A percentile compares a stretch with the other conserved stretches of the same genome.
Evolutionary conservation across 2,329 filamentous ascomycete species (phyloP).

Genomic region (Myriosclerotinia duriaeana): DNA sequence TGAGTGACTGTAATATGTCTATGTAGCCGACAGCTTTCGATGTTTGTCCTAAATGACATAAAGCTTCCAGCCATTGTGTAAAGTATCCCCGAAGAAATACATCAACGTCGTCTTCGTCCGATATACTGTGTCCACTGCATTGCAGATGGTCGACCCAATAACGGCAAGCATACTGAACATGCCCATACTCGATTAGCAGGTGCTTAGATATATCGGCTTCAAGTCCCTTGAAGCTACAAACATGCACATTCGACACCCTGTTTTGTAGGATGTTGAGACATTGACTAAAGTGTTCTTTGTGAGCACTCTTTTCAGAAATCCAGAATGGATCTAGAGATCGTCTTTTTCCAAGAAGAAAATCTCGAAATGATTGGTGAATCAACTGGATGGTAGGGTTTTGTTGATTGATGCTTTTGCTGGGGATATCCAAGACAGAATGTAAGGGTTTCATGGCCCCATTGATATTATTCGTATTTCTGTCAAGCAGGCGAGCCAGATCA

Average conservation of each 20-base stretch:
- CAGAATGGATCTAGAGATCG: slow-evolving; percentile 30
- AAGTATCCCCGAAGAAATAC: slow-evolving; percentile 40
- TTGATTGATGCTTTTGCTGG: slow-evolving; percentile 24
- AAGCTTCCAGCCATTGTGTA: slow-evolving; percentile 42
- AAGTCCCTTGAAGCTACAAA: background rate
- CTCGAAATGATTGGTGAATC: slow-evolving; percentile 40
- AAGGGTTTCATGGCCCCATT: background rate
- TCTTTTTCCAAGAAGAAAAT: slow-evolving; percentile 39
- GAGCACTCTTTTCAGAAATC: slow-evolving; percentile 18
- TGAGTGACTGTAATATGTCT: slow-evolving; percentile 2
- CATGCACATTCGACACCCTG: background rate
- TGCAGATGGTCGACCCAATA: slow-evolving; percentile 31
- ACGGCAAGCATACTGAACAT: slow-evolving; percentile 26
- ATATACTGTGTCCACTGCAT: slow-evolving; percentile 29
- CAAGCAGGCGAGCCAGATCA: background rate
- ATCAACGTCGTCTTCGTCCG: background rate
- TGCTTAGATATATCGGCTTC: background rate
- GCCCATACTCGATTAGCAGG: background rate
- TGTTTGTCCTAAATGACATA: background rate
- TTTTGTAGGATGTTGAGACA: background rate
- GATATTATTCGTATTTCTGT: background rate
- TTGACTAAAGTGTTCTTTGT: background rate
- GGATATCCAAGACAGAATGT: background rate
- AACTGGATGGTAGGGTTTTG: slow-evolving; percentile 26
- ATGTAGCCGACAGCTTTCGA: background rate